These are phyloP conservation scores for Pythium scleroteichum DNA, from an alignment of 352 stramenopile species.

Conservation along the genomic window DNA sequence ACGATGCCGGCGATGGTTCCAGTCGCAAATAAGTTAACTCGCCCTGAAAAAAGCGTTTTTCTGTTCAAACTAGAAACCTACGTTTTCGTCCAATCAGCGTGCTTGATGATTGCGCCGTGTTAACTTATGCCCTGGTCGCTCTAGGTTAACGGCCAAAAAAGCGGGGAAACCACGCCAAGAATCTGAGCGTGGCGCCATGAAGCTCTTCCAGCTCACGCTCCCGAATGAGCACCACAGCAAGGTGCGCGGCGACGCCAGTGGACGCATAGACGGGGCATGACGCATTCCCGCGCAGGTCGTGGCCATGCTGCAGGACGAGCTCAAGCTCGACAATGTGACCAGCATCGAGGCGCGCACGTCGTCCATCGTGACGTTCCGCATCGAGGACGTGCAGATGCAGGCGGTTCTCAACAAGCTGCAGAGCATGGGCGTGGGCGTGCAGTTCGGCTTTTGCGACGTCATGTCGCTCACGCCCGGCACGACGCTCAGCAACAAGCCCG, in stretches of 20 bases:
- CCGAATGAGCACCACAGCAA: slow-evolving; percentile 83
- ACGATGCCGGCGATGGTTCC: slow-evolving; percentile 7
- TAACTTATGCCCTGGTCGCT: not conserved
- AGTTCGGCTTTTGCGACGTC: slow-evolving; percentile 88
- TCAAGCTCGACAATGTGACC: slow-evolving; percentile 83
- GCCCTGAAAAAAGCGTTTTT: not conserved
- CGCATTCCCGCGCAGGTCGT: slow-evolving; percentile 45
- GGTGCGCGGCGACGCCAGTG: slow-evolving; percentile 19
- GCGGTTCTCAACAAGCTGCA: slow-evolving; percentile 81
- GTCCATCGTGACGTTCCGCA: slow-evolving; percentile 85
- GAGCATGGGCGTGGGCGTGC: slow-evolving; percentile 76
- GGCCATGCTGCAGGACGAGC: slow-evolving; percentile 75
- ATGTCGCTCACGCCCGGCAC: slow-evolving; percentile 87
- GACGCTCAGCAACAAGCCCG: slow-evolving; percentile 58
- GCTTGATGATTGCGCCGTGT: too few relatives aligned
- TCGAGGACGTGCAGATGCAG: slow-evolving; percentile 86
- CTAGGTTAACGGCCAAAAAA: slow-evolving; percentile 11
- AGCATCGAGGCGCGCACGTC: slow-evolving; percentile 84
- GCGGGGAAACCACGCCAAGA: slow-evolving; percentile 1
- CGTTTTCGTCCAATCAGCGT: slow-evolving; percentile 8
- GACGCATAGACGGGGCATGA: not conserved
- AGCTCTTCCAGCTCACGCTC: slow-evolving; percentile 88
- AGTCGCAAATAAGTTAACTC: slow-evolving; percentile 7
- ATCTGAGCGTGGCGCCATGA: slow-evolving; percentile 39
- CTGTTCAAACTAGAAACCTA: not conserved